Conservation (phyloP, 2,329 filamentous ascomycete genomes). For the Aspergillus arachidicola region DNA sequence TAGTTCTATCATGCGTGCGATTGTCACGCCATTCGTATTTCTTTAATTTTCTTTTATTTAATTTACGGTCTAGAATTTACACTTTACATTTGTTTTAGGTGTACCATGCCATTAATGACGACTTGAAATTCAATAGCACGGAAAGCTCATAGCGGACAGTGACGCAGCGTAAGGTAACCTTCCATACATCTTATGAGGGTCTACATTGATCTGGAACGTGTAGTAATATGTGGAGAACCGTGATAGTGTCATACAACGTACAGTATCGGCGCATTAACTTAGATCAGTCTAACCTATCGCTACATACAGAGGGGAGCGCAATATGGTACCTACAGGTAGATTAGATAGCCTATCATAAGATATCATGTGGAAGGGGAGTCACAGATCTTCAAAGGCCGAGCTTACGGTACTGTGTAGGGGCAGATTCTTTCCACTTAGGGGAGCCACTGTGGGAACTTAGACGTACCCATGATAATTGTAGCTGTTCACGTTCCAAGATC, state of each 20-base stretch:
- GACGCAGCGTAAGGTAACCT: neutral
- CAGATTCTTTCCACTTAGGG: neutral
- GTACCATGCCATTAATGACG: neutral
- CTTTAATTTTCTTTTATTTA: conserved; percentile 9
- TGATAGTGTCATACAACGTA: neutral
- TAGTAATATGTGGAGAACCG: neutral
- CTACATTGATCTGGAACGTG: neutral
- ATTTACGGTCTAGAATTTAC: neutral
- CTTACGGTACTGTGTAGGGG: neutral
- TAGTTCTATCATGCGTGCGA: neutral
- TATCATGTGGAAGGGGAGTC: neutral
- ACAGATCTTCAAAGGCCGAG: neutral
- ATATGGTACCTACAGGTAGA: neutral
- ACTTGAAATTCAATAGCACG: neutral
- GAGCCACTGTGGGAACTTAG: neutral
- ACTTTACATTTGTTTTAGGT: neutral
- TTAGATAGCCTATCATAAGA: neutral
- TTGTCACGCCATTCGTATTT: conserved; percentile 9
- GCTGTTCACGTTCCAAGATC: neutral
- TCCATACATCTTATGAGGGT: neutral
- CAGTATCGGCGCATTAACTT: neutral
- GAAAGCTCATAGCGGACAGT: neutral
- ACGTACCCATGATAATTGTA: neutral
- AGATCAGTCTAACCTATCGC: neutral
- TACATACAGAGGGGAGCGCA: neutral